Conservation (phyloP, 2,329 filamentous ascomycete species). For the Paecilomyces sp. region DNA sequence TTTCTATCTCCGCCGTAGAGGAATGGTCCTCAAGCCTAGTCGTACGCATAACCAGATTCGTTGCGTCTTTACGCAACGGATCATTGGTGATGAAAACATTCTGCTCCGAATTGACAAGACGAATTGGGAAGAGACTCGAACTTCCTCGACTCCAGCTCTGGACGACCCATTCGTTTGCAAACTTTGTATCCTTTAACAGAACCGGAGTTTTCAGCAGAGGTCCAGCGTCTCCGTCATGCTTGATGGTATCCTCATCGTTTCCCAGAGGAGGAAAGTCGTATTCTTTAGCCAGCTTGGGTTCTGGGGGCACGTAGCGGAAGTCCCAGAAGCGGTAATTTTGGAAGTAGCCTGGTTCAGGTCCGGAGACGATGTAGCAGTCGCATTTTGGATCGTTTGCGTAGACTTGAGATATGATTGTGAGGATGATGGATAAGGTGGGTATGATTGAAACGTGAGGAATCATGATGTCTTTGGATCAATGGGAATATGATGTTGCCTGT, state of each 20-base stretch:
- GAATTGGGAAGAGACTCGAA: slow-evolving; percentile 28
- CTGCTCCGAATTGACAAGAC: slow-evolving; percentile 38
- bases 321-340: slow-evolving; percentile 47
- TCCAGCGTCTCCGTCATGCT: slow-evolving; percentile 4
- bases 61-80: slow-evolving; percentile 16
- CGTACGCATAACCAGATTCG: slow-evolving; percentile 43
- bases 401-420: neutral
- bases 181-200: slow-evolving; percentile 25
- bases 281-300: slow-evolving; percentile 16
- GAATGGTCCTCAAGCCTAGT: slow-evolving; percentile 37
- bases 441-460: neutral
- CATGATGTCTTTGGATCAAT: neutral
- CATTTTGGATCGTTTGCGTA: slow-evolving; percentile 23
- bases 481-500: too few species aligned
- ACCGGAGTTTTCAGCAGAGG: slow-evolving; percentile 6
- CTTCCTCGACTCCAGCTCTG: slow-evolving; percentile 40
- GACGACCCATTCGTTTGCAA: slow-evolving; percentile 32
- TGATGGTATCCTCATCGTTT: slow-evolving; percentile 4
- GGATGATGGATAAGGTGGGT: neutral
- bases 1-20: slow-evolving; percentile 44
- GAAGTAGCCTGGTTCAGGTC: slow-evolving; percentile 39
- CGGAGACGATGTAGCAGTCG: slow-evolving; percentile 42
- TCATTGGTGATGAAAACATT: slow-evolving; percentile 40
- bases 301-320: slow-evolving; percentile 38
- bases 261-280: slow-evolving; percentile 11